Evolutionary conservation across 345 rosid species (phyloP).

Genomic region (Ceriops tagal): DNA sequence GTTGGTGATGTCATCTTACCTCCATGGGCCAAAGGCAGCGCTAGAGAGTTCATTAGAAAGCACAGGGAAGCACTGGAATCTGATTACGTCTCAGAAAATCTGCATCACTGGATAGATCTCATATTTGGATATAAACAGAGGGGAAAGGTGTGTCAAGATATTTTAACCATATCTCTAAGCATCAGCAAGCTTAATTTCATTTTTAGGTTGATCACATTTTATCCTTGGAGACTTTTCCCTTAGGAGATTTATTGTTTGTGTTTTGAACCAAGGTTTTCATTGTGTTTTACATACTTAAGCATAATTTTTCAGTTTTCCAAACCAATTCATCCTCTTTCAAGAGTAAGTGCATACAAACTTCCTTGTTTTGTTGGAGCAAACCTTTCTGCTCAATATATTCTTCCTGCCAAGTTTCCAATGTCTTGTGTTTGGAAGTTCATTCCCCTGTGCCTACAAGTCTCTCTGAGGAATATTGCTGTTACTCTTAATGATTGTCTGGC

Average conservation of each 20-base stretch:
- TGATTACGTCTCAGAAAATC: constrained; percentile 89
- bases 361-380: no score
- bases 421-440: no score
- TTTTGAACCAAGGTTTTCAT: neutral
- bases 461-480: no score
- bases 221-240: neutral
- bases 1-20: constrained; percentile 89
- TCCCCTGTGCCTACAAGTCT: no score
- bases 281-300: no score
- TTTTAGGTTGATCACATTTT: neutral
- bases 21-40: constrained; percentile 97
- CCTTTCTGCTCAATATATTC: no score
- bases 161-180: neutral
- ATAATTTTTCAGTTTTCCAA: no score
- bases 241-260: neutral
- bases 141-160: constrained; percentile 65
- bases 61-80: constrained; percentile 97
- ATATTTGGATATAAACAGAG: constrained; percentile 97
- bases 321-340: no score
- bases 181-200: neutral
- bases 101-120: constrained; percentile 99
- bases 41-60: constrained; percentile 80
- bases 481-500: no score
- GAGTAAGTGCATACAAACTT: no score
- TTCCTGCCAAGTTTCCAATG: no score